phyloP scores from a whole-genome alignment of 2,329 filamentous ascomycete species.

The Penicillium sp. region DNA sequence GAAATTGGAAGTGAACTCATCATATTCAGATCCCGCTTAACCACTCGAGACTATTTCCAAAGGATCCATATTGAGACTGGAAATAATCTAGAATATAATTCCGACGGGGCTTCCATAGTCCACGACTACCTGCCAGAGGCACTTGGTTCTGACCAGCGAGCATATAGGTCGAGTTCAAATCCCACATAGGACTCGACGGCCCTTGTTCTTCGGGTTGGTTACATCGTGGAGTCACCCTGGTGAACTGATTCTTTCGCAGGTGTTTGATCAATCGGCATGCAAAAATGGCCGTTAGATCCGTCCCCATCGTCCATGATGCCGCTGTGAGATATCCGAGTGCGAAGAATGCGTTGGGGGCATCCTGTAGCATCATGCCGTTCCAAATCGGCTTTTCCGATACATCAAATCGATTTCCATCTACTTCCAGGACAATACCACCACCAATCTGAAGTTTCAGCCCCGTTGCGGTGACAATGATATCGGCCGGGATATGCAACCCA shows the following conservation, averaged over 20 bases:
- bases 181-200: not conserved
- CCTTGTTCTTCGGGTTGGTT: not conserved
- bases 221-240: too few relatives aligned
- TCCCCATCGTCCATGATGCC: slow-evolving; percentile 42
- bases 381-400: slow-evolving; percentile 33
- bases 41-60: not conserved
- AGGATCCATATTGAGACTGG: not conserved
- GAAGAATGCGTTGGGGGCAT: slow-evolving; percentile 39
- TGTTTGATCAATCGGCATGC: slow-evolving; percentile 32
- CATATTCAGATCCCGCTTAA: too few relatives aligned
- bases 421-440: slow-evolving; percentile 29
- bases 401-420: slow-evolving; percentile 30
- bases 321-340: slow-evolving; percentile 37
- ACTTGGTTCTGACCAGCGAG: not conserved
- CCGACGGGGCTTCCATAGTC: not conserved
- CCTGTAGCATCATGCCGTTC: slow-evolving; percentile 39
- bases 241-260: slow-evolving; percentile 10
- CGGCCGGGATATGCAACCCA: slow-evolving; percentile 34
- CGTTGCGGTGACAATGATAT: slow-evolving; percentile 44
- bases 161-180: not conserved
- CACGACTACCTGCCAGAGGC: not conserved
- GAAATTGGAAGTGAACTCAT: too few relatives aligned
- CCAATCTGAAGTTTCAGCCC: slow-evolving; percentile 37
- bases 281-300: slow-evolving; percentile 34
- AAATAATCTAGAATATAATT: not conserved